These are phyloP conservation scores for Eutrema yunnanense DNA, from an alignment of 345 rosid genomes.

Conservation along the genomic window DNA sequence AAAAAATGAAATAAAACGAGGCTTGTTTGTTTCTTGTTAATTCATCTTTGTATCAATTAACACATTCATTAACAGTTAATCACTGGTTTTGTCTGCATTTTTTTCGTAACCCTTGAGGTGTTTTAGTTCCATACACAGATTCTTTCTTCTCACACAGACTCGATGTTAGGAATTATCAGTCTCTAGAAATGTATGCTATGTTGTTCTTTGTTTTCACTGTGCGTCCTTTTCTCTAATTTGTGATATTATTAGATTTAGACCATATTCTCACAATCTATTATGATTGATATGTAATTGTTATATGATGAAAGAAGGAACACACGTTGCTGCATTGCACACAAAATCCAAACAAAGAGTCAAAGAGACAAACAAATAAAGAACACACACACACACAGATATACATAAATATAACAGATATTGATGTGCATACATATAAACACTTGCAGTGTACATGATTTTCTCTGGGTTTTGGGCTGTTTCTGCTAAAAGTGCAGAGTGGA, in stretches of 20 bases:
- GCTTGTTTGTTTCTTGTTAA: neutral
- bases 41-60: neutral
- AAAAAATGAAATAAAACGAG: neutral
- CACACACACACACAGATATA: neutral
- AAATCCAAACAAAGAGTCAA: slow-evolving; percentile 14
- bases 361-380: neutral
- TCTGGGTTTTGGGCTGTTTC: neutral
- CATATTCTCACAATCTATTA: neutral
- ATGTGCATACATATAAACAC: slow-evolving; percentile 2
- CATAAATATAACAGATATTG: neutral
- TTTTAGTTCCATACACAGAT: neutral
- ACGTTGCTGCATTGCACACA: neutral
- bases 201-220: neutral
- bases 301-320: neutral
- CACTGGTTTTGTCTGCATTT: neutral
- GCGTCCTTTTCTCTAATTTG: neutral
- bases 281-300: neutral
- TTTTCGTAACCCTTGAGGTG: neutral
- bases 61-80: neutral
- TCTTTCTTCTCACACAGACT: neutral
- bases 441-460: slow-evolving; percentile 1
- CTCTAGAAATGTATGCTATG: neutral
- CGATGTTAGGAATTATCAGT: neutral
- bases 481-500: slow-evolving; percentile 34
- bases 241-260: neutral